phyloP scores from a whole-genome alignment of 2,329 filamentous ascomycete genomes.

The Elsinoe fawcettii region DNA sequence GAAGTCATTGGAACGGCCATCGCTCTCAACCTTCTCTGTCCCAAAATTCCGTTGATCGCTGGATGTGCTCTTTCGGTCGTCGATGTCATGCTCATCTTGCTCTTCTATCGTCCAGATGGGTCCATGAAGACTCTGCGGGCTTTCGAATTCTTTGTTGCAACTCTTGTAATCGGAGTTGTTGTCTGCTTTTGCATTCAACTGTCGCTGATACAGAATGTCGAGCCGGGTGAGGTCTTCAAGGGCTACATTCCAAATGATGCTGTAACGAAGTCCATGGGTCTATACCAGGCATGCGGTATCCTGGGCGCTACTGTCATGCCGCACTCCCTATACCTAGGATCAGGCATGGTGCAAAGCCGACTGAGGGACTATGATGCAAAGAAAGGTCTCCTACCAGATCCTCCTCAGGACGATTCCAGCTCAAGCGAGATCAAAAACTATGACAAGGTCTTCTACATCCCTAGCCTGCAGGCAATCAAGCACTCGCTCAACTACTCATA shows the following conservation, averaged over 20 bases:
- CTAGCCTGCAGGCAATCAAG: constrained; percentile 33
- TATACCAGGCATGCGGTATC: constrained; percentile 68
- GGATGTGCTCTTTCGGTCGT: constrained; percentile 61
- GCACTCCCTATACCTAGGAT: constrained; percentile 60
- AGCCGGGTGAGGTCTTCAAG: constrained; percentile 52
- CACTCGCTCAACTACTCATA: constrained; percentile 36
- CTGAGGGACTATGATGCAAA: constrained; percentile 56
- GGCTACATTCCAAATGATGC: constrained; percentile 58
- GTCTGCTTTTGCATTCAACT: constrained; percentile 65
- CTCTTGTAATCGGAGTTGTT: constrained; percentile 60
- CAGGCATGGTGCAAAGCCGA: constrained; percentile 60
- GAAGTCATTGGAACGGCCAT: constrained; percentile 65
- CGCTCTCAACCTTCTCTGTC: constrained; percentile 54
- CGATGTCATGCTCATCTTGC: constrained; percentile 59
- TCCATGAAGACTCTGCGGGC: constrained; percentile 51
- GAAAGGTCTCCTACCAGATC: constrained; percentile 24
- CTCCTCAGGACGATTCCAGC: constrained; percentile 15
- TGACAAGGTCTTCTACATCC: constrained; percentile 30
- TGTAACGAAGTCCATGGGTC: constrained; percentile 50
- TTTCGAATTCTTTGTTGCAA: constrained; percentile 59
- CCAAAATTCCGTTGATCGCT: constrained; percentile 57
- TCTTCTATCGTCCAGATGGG: constrained; percentile 56
- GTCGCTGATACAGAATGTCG: constrained; percentile 50
- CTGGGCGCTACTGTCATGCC: constrained; percentile 70
- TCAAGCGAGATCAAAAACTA: constrained; percentile 25